Percentiles rank a stretch among this genome's conserved stretches.
phyloP scores from a whole-genome alignment of 495 filamentous ascomycete species.

The Xanthoparmelia taractica region DNA sequence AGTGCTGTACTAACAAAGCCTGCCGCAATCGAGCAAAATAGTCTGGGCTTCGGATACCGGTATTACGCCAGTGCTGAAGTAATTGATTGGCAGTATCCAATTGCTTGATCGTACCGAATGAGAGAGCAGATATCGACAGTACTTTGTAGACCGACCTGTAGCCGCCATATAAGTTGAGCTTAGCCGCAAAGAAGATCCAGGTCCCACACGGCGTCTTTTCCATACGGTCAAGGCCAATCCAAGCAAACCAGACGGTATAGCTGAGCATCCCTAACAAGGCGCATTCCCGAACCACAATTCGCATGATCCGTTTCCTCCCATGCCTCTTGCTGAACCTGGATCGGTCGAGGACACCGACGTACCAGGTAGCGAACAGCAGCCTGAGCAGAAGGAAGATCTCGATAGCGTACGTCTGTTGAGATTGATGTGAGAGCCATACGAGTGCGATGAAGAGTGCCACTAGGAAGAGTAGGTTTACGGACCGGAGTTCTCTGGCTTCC shows the following conservation, averaged over 20 bases:
- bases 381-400: slow-evolving; percentile 28
- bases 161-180: slow-evolving; percentile 14
- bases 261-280: background rate
- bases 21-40: slow-evolving; percentile 3
- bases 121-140: background rate
- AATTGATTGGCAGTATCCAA: background rate
- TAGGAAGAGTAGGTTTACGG: slow-evolving; percentile 22
- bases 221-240: slow-evolving; percentile 13
- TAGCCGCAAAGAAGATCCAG: slow-evolving; percentile 7
- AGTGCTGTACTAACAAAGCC: background rate
- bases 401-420: slow-evolving; percentile 16
- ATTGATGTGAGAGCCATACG: slow-evolving; percentile 1
- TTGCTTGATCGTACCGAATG: background rate
- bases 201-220: slow-evolving; percentile 19
- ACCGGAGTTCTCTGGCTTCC: slow-evolving; percentile 20
- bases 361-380: slow-evolving; percentile 16
- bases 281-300: slow-evolving; percentile 2
- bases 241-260: slow-evolving; percentile 18
- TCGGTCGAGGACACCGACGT: slow-evolving; percentile 6
- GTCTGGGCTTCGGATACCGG: background rate
- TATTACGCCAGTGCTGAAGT: background rate
- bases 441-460: slow-evolving; percentile 14
- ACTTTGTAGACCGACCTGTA: slow-evolving; percentile 12
- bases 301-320: background rate
- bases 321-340: background rate